Conservation (phyloP, 2,329 filamentous ascomycete genomes). For the Monosporascus sp. region DNA sequence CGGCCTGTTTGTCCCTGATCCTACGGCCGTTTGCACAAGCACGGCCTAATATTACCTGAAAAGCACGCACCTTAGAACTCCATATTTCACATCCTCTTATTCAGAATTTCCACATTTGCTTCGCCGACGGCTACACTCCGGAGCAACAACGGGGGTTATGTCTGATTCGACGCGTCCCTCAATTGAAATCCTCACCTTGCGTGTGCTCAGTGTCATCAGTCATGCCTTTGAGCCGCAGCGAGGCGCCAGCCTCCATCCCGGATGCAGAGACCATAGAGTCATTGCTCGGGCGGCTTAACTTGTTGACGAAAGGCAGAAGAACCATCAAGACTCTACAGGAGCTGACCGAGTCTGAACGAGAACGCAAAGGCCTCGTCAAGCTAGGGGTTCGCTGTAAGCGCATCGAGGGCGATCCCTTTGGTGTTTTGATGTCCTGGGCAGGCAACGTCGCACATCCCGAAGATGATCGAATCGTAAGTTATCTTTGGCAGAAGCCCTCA, state of each 20-base stretch:
- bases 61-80: too few species aligned
- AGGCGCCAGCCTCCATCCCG: neutral
- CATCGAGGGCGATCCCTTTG: neutral
- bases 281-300: neutral
- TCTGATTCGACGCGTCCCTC: too few species aligned
- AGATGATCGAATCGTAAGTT: neutral
- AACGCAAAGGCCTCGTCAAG: neutral
- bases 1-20: too few species aligned
- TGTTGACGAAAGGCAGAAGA: neutral
- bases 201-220: too few species aligned
- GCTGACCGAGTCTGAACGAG: neutral
- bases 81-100: too few species aligned
- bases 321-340: neutral
- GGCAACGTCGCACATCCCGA: neutral
- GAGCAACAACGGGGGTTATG: too few species aligned
- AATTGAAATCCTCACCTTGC: too few species aligned
- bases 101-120: too few species aligned
- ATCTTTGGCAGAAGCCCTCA: neutral
- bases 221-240: neutral
- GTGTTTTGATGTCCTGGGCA: neutral
- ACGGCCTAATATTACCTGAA: too few species aligned
- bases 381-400: neutral
- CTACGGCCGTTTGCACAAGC: too few species aligned
- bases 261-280: neutral
- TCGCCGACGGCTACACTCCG: too few species aligned